These are phyloP conservation scores for Hypomyces rosellus DNA, from an alignment of 2,329 filamentous ascomycete genomes.

Conservation along the genomic window DNA sequence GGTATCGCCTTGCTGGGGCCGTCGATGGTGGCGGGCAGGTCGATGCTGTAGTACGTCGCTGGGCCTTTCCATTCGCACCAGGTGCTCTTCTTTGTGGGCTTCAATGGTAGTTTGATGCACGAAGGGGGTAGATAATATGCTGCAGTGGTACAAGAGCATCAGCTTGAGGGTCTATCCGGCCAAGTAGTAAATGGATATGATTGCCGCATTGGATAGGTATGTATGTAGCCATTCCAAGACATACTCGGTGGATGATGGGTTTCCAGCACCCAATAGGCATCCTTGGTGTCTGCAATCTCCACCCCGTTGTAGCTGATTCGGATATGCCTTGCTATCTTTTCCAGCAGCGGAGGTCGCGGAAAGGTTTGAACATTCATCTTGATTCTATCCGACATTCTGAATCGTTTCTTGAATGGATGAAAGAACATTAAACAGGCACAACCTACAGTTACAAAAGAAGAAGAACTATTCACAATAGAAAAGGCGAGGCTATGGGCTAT, in stretches of 20 bases:
- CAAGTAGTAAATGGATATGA: background rate
- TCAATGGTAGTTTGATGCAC: slow-evolving; percentile 41
- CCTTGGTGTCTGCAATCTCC: slow-evolving; percentile 51
- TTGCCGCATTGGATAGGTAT: too few species aligned
- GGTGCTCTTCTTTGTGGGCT: slow-evolving; percentile 36
- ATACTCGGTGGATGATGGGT: slow-evolving; percentile 56
- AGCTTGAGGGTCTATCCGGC: background rate
- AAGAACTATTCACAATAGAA: too few species aligned
- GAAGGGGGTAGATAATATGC: slow-evolving; percentile 55
- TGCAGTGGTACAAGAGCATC: slow-evolving; percentile 17
- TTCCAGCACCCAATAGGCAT: slow-evolving; percentile 57
- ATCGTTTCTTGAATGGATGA: too few species aligned
- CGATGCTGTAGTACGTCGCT: slow-evolving; percentile 52
- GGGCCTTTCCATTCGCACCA: slow-evolving; percentile 57
- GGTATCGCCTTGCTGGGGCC: slow-evolving; percentile 32
- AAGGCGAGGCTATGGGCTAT: too few species aligned
- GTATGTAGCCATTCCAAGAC: too few species aligned
- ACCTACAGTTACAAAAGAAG: too few species aligned
- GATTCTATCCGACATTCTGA: slow-evolving; percentile 1
- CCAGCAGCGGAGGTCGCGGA: slow-evolving; percentile 52
- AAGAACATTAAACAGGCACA: too few species aligned
- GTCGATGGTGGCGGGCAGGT: slow-evolving; percentile 23
- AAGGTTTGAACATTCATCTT: slow-evolving; percentile 52
- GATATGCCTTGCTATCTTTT: slow-evolving; percentile 47
- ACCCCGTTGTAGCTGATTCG: slow-evolving; percentile 50